Conservation (phyloP, 768 basidiomycete species). For the Tulasnella sp. region DNA sequence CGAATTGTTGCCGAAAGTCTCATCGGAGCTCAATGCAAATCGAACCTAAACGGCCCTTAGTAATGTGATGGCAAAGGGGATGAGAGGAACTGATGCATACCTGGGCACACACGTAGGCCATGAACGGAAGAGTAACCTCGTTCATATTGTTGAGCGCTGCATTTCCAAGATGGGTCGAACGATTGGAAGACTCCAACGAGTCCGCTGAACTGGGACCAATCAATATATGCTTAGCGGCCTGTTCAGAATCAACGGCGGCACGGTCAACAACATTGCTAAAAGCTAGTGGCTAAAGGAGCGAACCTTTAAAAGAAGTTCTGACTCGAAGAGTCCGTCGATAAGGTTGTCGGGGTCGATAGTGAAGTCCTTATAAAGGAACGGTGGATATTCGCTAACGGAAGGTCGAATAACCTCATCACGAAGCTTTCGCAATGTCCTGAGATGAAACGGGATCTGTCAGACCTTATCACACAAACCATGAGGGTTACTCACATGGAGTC, state of each 20-base stretch:
- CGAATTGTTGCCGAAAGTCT: background rate
- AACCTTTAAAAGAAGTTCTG: background rate
- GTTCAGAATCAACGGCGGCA: no score
- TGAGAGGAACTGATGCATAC: background rate
- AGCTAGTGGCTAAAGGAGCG: background rate
- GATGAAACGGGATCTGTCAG: background rate
- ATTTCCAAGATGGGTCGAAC: background rate
- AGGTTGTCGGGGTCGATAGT: background rate
- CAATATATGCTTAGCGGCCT: background rate
- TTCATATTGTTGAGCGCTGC: background rate
- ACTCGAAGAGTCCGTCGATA: slow-evolving; percentile 1
- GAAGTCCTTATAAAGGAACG: background rate
- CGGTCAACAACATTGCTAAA: background rate
- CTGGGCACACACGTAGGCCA: background rate
- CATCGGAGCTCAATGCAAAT: background rate
- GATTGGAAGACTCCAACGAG: background rate
- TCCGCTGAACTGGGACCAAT: background rate
- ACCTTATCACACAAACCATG: background rate
- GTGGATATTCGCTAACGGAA: background rate
- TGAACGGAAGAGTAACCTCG: background rate
- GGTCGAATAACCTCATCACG: background rate
- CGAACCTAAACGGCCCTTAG: background rate
- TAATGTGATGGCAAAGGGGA: no score
- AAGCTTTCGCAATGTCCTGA: background rate
- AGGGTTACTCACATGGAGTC: background rate